Evolutionary conservation across 2,329 filamentous ascomycete species (phyloP).

Genomic region (Blastomyces parvus): DNA sequence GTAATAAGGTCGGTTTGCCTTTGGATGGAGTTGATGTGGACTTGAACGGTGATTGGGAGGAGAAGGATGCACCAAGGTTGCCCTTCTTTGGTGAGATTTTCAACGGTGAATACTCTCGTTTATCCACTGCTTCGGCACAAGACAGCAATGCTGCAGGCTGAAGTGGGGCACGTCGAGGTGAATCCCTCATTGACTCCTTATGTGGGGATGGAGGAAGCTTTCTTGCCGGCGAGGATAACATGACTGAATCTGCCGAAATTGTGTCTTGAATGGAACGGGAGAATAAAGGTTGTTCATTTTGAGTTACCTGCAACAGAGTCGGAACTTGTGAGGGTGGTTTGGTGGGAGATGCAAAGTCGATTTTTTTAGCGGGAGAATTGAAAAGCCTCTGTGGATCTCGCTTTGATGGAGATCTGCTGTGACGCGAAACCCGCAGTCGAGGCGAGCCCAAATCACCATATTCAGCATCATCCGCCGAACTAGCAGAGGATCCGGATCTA

Average conservation of each 20-base stretch:
- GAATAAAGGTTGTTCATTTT: not conserved
- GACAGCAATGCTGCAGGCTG: conserved; percentile 20
- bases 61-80: conserved; percentile 29
- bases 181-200: conserved; percentile 35
- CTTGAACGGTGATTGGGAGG: conserved; percentile 26
- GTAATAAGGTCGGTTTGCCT: conserved; percentile 29
- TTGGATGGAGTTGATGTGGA: conserved; percentile 29
- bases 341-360: conserved; percentile 26
- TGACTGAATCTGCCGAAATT: conserved; percentile 24
- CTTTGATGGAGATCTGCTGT: conserved; percentile 28
- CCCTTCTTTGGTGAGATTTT: conserved; percentile 38
- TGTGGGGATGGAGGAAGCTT: conserved; percentile 37
- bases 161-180: conserved; percentile 29
- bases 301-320: no score
- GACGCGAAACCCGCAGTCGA: conserved; percentile 27
- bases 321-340: not conserved
- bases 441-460: conserved; percentile 36
- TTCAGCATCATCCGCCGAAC: conserved; percentile 24
- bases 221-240: conserved; percentile 38
- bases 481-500: conserved; percentile 30
- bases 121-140: conserved; percentile 8
- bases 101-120: conserved; percentile 27
- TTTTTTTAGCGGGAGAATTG: conserved; percentile 31
- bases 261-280: not conserved
- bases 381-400: conserved; percentile 20